Evolutionary conservation across 225 moss, liverwort and hornwort genomes (phyloP), one percentile per base, ranked within the genome.

Genomic region (Pleurozium schreberi): DNA sequence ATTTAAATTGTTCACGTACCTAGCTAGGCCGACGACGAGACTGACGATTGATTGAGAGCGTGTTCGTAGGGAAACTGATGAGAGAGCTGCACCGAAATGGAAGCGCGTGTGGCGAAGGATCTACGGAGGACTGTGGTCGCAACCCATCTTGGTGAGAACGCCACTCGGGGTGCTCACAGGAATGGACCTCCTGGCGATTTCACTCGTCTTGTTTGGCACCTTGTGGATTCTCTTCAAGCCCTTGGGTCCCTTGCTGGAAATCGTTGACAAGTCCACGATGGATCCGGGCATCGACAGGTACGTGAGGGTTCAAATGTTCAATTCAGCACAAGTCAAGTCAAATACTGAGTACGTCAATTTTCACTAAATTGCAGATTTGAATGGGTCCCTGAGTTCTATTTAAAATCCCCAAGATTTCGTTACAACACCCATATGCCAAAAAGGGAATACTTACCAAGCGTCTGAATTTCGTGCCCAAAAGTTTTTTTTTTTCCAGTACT

Each of bases 211-310:
- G 49, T 93, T 94, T 26, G 90, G 66, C 43, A 93, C 94, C 22
- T 58, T 95, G 43, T 95, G 95, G 95, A 94, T 95, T 45, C 28
- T 94, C 80, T 87, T 93, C 88, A 89, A 94, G 87, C 75, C 90
- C 58, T 88, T 95, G 85, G 80, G 91, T 50, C 95, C 95, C 52
- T 75, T 85, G 88, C 83, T 93, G 73, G 68, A 94, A 40, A 1
- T 7, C 16, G 94, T 95, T 18, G 94, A 95, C 91, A 17, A 77
- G 8, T 31, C 65, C 38, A 66, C 5, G 4, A 94, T 95, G 95
- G 67, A 4, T 0, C 84, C 89, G 4, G 94, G 92, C 77, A 91
- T 88, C 15, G 92, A 94, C 0, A 90, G 92, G 94, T 68, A 30
- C 62, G 81, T 87, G 58, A 84, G 28, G 49, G 30, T 75, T 57